Conservation (phyloP, 176 grass and related monocot genomes). For the Urochloa ruziziensis region DNA sequence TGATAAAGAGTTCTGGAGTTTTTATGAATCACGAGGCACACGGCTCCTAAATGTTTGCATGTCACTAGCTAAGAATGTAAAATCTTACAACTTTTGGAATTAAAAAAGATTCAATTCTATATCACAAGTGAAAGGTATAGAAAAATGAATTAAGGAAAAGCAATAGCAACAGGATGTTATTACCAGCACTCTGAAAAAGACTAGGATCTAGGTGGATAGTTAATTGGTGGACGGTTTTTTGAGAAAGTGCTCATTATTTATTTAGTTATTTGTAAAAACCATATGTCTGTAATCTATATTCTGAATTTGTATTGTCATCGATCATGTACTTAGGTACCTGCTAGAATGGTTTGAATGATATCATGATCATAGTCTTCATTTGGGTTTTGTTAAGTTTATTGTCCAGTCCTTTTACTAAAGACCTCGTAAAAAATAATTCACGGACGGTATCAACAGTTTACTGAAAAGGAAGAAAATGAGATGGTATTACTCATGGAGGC, state of each 20-base stretch:
- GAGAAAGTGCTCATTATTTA: neutral
- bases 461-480: neutral
- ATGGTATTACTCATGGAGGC: neutral
- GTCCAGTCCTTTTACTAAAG: neutral
- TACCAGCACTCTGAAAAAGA: neutral
- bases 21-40: neutral
- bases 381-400: neutral
- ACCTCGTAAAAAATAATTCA: constrained; percentile 19
- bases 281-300: neutral
- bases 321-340: neutral
- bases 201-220: neutral
- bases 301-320: neutral
- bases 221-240: neutral
- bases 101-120: neutral
- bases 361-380: neutral
- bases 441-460: neutral
- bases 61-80: neutral
- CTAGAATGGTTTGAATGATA: constrained; percentile 13
- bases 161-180: neutral
- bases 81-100: neutral
- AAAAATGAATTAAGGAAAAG: neutral
- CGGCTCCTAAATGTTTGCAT: neutral
- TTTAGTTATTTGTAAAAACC: neutral
- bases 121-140: neutral
- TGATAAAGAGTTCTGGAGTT: neutral